phyloP scores from a whole-genome alignment of 441 rosid genomes.

The Theobroma grandiflorum region DNA sequence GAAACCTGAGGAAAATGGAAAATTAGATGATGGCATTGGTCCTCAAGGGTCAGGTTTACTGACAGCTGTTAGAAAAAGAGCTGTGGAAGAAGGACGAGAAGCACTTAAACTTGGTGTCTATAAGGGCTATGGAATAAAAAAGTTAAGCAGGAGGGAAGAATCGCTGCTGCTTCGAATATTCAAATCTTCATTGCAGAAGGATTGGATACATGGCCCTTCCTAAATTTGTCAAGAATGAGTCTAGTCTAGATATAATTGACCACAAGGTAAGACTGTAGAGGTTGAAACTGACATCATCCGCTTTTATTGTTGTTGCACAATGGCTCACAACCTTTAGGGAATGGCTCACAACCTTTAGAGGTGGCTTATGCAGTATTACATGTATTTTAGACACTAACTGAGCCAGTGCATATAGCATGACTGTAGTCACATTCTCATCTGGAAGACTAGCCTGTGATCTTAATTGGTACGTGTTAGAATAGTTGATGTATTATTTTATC shows the following conservation, averaged over 20 bases:
- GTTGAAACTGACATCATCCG: neutral
- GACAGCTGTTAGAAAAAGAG: slow-evolving; percentile 51
- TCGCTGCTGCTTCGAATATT: slow-evolving; percentile 53
- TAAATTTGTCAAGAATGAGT: neutral
- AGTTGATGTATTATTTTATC: neutral
- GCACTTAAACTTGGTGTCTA: slow-evolving; percentile 50
- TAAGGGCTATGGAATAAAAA: slow-evolving; percentile 42
- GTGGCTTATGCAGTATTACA: neutral
- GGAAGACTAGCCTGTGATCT: neutral
- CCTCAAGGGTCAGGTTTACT: slow-evolving; percentile 41
- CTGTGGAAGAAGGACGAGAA: slow-evolving; percentile 55
- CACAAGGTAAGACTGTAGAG: neutral
- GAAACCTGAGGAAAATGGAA: slow-evolving; percentile 37
- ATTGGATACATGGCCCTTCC: slow-evolving; percentile 32
- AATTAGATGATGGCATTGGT: slow-evolving; percentile 28
- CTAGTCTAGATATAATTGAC: neutral
- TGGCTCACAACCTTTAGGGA: neutral
- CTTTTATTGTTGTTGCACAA: neutral
- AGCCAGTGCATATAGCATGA: neutral
- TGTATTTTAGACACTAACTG: neutral
- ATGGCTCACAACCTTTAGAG: neutral
- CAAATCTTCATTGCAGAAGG: slow-evolving; percentile 55
- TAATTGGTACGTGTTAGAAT: neutral
- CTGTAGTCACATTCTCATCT: neutral
- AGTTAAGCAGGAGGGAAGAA: slow-evolving; percentile 48